A percentile compares a stretch with the other conserved stretches of the same genome.
Conservation (phyloP, 2,329 filamentous ascomycete genomes). For the Metarhizium humberi region DNA sequence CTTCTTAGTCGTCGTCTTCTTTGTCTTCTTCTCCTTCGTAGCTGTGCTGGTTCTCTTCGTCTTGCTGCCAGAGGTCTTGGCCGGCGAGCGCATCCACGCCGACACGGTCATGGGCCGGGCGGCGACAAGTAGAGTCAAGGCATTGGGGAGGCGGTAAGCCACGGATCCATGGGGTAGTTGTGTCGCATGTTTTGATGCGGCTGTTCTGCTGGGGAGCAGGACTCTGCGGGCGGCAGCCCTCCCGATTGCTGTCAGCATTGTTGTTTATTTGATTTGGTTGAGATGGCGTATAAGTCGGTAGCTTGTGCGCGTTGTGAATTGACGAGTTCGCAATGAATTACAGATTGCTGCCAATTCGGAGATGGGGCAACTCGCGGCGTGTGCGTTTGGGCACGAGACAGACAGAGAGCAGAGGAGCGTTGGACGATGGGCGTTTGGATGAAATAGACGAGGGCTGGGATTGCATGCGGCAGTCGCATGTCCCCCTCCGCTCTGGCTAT, state of each 20-base stretch:
- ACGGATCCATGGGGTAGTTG: not conserved
- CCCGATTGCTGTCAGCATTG: conserved; percentile 34
- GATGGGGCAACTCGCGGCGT: not conserved
- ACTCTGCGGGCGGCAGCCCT: conserved; percentile 28
- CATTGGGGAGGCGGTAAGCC: not conserved
- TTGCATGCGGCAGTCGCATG: conserved; percentile 2
- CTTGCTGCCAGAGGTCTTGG: conserved; percentile 13
- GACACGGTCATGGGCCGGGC: conserved; percentile 19
- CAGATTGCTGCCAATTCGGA: not conserved
- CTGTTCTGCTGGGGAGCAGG: conserved; percentile 9
- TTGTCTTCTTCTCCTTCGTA: conserved; percentile 5
- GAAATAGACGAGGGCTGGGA: conserved; percentile 9
- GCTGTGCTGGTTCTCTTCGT: conserved; percentile 10
- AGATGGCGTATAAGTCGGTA: conserved; percentile 1
- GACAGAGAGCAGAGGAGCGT: not conserved
- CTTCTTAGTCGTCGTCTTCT: conserved; percentile 16
- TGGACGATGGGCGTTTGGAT: conserved; percentile 6
- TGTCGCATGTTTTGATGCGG: conserved; percentile 14
- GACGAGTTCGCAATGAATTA: not conserved
- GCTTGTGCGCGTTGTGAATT: not conserved
- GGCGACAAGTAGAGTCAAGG: conserved; percentile 8
- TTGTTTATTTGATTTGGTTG: conserved; percentile 4
- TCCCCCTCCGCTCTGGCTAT: not conserved
- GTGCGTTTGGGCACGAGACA: not conserved
- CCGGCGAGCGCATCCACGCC: conserved; percentile 15